phyloP scores from a whole-genome alignment of 352 stramenopile species.

The Phytophthora fragariae region DNA sequence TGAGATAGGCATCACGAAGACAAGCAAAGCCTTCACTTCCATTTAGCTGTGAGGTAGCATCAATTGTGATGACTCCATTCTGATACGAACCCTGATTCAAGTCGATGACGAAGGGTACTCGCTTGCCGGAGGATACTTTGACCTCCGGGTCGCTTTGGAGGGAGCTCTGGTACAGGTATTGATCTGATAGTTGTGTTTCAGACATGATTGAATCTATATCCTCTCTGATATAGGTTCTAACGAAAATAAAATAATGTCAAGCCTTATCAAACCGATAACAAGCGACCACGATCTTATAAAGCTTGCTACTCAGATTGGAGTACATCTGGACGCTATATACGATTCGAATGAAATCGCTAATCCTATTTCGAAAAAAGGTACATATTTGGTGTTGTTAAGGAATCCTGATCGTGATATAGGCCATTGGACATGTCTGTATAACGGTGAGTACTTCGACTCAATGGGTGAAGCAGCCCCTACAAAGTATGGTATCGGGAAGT shows the following conservation, averaged over 20 bases:
- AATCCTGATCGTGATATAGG: conserved; percentile 13
- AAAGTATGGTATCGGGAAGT: conserved; percentile 11
- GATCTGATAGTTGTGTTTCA: conserved; percentile 24
- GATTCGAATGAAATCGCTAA: conserved; percentile 24
- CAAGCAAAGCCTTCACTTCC: conserved; percentile 12
- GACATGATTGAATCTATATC: conserved; percentile 20
- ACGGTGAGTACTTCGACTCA: conserved; percentile 25
- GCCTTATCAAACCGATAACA: conserved; percentile 11
- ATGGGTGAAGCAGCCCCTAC: not conserved
- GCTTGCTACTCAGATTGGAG: conserved; percentile 5
- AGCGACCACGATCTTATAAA: conserved; percentile 17
- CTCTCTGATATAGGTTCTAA: conserved; percentile 14
- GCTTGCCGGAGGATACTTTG: not conserved
- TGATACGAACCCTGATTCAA: conserved; percentile 13
- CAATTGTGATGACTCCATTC: conserved; percentile 21
- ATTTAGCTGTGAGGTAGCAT: conserved; percentile 19
- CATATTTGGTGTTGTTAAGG: conserved; percentile 22
- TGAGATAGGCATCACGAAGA: conserved; percentile 7
- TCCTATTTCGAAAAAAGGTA: not conserved
- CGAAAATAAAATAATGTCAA: conserved; percentile 12
- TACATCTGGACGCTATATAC: conserved; percentile 14
- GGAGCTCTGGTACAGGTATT: conserved; percentile 20
- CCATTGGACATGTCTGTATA: conserved; percentile 13
- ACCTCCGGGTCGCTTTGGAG: conserved; percentile 4
- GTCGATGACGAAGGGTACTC: conserved; percentile 7